Conservation (phyloP, 192 early-diverging fungal genomes). For the Lobosporangium transversale region DNA sequence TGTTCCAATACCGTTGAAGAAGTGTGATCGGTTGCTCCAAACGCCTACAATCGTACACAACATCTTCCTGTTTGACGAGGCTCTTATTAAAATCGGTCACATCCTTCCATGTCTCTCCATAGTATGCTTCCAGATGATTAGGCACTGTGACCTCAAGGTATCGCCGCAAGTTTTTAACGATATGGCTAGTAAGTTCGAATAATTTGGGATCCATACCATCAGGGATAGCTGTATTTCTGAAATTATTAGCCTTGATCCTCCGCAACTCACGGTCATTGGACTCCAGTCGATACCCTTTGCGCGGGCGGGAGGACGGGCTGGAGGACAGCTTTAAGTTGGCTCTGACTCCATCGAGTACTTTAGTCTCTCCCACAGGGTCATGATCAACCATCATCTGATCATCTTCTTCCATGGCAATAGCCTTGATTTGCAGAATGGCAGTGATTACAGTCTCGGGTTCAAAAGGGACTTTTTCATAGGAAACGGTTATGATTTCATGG, state of each 20-base stretch:
- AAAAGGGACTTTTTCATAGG: conserved; percentile 26
- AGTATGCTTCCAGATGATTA: conserved; percentile 24
- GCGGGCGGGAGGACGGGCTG: no score
- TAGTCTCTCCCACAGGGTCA: no score
- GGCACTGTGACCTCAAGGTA: conserved; percentile 29
- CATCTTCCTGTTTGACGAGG: conserved; percentile 19
- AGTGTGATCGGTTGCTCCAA: conserved; percentile 22
- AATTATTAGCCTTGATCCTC: conserved; percentile 25
- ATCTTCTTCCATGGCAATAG: background rate
- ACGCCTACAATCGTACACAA: conserved; percentile 20
- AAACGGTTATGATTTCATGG: conserved; percentile 58
- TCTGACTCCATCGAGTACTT: no score
- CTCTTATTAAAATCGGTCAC: conserved; percentile 13
- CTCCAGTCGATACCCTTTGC: conserved; percentile 11
- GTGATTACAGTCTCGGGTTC: conserved; percentile 12
- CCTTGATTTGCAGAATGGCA: conserved; percentile 7
- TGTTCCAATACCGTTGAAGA: conserved; percentile 17
- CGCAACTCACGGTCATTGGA: conserved; percentile 34
- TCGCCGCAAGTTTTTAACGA: conserved; percentile 31
- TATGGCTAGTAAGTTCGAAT: conserved; percentile 30
- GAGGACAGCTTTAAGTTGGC: no score
- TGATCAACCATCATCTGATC: conserved; percentile 20
- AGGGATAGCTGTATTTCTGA: conserved; percentile 6
- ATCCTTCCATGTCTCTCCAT: conserved; percentile 24
- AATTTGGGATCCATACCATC: conserved; percentile 35